Evolutionary conservation across 345 rosid genomes (phyloP), one percentile per base, ranked within the genome.

Genomic region (Carallia pectinifolia): DNA sequence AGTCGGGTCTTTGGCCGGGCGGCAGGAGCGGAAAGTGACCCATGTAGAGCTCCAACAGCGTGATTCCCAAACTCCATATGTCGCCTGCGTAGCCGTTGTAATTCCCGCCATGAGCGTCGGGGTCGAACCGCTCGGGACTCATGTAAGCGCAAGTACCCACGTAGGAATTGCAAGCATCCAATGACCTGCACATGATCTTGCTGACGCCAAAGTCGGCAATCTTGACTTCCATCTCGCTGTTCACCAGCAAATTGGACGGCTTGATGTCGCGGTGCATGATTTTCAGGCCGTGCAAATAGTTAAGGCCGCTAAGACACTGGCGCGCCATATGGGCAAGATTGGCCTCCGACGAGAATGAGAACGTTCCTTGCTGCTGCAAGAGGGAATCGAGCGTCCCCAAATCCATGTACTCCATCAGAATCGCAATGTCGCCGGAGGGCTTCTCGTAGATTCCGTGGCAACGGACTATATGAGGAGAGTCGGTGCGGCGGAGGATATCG

Each of bases 131-230:
- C 71, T 93, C 98, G 0, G 97, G 98, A 30, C 97, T 90, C 98
- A 93, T 93, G 69, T 93, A 93, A 30, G 98, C 98, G 61, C 92
- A 89, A 5, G 98, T 93, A 0, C 98, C 98, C 2, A 93, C 96
- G 39, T 90, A 93, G 16, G 97, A 93, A 30, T 89, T 90, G 39
- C 98, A 89, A 4, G 92, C 77, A 60, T 93, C 94, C 10, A 91
- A 69, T 1, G 89, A 83, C 9, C 92, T 80, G 37, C 77, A 66
- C 87, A 91, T 84, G 71, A 93, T 83, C 48, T 88, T 93, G 65
- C 97, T 85, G 0, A 91, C 97, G 0, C 98, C 97, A 53, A 93
- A 93, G 65, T 93, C 98, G 2, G 92, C 86, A 53, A 93, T 93
- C 67, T 93, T 93, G 19, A 93, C 90, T 13, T 85, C 85, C 86